A percentile compares a stretch with the other conserved stretches of the same genome.
Evolutionary conservation across 2,329 filamentous ascomycete genomes (phyloP).

Genomic region (Drechslerella dactyloides): DNA sequence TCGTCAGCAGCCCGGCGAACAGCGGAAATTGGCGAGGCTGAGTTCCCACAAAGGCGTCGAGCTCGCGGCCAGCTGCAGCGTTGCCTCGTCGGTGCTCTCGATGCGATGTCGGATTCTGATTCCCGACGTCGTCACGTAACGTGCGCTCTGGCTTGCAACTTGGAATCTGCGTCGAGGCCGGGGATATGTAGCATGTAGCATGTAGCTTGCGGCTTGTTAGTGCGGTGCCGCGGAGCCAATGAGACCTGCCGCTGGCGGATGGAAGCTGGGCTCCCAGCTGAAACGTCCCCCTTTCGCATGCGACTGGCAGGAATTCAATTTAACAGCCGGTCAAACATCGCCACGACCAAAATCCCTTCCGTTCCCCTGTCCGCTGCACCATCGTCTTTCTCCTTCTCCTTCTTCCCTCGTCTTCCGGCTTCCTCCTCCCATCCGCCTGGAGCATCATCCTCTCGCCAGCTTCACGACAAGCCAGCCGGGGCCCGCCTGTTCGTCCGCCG

Average conservation of each 20-base stretch:
- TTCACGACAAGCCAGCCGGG: slow-evolving; percentile 21
- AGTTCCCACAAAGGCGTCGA: no score
- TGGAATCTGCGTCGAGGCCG: no score
- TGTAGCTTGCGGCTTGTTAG: neutral
- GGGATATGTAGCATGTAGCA: neutral
- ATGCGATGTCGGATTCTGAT: no score
- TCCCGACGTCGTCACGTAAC: no score
- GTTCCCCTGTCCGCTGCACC: no score
- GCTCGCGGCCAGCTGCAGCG: no score
- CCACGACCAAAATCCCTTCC: slow-evolving; percentile 22
- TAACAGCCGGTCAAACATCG: slow-evolving; percentile 48
- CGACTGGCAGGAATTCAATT: slow-evolving; percentile 30
- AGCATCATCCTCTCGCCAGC: slow-evolving; percentile 21
- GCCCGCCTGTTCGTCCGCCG: slow-evolving; percentile 1
- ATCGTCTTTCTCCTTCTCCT: slow-evolving; percentile 3
- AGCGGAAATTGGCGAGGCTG: slow-evolving; percentile 6
- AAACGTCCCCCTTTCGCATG: slow-evolving; percentile 49
- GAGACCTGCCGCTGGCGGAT: slow-evolving; percentile 6
- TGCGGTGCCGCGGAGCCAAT: neutral
- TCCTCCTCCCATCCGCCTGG: slow-evolving; percentile 5
- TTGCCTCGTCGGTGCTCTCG: no score
- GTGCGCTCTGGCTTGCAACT: no score
- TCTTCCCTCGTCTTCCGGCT: slow-evolving; percentile 8
- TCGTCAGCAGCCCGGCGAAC: neutral
- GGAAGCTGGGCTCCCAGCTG: slow-evolving; percentile 20